phyloP scores from a whole-genome alignment of 306 rosid species.

The Pterocarpus macrocarpus region DNA sequence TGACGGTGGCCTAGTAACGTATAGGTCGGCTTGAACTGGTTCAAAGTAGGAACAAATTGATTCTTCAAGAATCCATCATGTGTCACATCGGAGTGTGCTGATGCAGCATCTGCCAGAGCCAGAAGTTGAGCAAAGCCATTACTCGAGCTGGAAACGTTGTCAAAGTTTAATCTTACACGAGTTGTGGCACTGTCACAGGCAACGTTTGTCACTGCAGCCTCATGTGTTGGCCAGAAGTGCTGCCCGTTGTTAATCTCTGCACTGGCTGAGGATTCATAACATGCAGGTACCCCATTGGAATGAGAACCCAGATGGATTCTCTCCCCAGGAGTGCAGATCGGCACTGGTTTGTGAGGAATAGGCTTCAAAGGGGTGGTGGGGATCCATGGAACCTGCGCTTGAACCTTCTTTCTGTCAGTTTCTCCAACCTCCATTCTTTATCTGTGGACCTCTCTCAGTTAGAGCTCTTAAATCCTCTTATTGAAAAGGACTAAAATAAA shows the following conservation, averaged over 20 bases:
- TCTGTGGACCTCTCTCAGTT: constrained; percentile 10
- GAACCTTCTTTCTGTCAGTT: constrained; percentile 1
- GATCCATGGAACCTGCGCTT: constrained; percentile 40
- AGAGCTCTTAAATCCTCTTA: not conserved
- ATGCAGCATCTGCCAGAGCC: constrained; percentile 43
- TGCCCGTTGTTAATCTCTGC: constrained; percentile 5
- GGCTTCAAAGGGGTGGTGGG: constrained; percentile 56
- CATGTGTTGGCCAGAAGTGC: not conserved
- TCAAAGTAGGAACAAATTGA: constrained; percentile 29
- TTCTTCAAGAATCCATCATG: not conserved
- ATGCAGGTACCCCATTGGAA: constrained; percentile 30
- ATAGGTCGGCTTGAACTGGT: constrained; percentile 24
- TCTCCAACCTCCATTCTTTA: constrained; percentile 47
- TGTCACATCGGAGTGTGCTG: not conserved
- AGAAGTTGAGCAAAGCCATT: constrained; percentile 41
- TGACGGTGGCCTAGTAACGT: not conserved
- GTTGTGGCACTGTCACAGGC: constrained; percentile 38
- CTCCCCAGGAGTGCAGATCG: constrained; percentile 46
- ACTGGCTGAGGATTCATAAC: constrained; percentile 8
- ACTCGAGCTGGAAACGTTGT: constrained; percentile 6
- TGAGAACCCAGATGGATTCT: constrained; percentile 11
- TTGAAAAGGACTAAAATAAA: not conserved
- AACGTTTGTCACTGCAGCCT: constrained; percentile 18
- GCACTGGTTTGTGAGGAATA: constrained; percentile 38
- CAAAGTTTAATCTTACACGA: not conserved